Percentiles rank a stretch among this genome's conserved stretches.
Conservation (phyloP, 129 eudicot species). For the Calendula officinalis region DNA sequence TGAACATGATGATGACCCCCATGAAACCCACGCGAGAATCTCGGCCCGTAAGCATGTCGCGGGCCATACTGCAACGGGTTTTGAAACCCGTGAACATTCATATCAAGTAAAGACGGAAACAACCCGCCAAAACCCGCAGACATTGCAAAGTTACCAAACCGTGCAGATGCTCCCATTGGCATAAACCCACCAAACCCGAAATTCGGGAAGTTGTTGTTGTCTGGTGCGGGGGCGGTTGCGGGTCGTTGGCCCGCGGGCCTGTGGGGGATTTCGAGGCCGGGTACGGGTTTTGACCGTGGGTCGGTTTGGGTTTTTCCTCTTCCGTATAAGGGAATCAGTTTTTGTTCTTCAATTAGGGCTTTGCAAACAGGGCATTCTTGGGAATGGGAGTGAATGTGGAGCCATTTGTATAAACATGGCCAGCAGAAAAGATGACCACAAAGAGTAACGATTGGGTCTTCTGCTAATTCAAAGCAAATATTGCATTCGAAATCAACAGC, state of each 20-base stretch:
- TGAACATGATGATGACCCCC: constrained; percentile 37
- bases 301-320: constrained; percentile 69
- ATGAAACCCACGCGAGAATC: constrained; percentile 39
- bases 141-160: constrained; percentile 60
- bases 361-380: constrained; percentile 94
- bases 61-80: constrained; percentile 39
- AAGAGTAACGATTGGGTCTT: constrained; percentile 76
- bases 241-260: constrained; percentile 84
- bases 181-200: constrained; percentile 57
- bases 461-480: constrained; percentile 84
- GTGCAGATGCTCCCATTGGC: constrained; percentile 60
- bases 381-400: constrained; percentile 65
- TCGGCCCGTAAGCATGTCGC: constrained; percentile 40
- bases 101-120: constrained; percentile 55
- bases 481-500: constrained; percentile 82
- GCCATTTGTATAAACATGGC: constrained; percentile 90
- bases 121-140: constrained; percentile 70
- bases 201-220: constrained; percentile 38
- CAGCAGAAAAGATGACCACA: constrained; percentile 90
- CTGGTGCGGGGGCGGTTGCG: constrained; percentile 58
- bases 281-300: constrained; percentile 69
- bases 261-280: constrained; percentile 65
- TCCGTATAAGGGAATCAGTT: constrained; percentile 74
- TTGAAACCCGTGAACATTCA: constrained; percentile 55
- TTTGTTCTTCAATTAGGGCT: constrained; percentile 66